A percentile compares a stretch with the other conserved stretches of the same genome.
Conservation (phyloP, 2,329 filamentous ascomycete species). For the Pestalotiopsis sp. region DNA sequence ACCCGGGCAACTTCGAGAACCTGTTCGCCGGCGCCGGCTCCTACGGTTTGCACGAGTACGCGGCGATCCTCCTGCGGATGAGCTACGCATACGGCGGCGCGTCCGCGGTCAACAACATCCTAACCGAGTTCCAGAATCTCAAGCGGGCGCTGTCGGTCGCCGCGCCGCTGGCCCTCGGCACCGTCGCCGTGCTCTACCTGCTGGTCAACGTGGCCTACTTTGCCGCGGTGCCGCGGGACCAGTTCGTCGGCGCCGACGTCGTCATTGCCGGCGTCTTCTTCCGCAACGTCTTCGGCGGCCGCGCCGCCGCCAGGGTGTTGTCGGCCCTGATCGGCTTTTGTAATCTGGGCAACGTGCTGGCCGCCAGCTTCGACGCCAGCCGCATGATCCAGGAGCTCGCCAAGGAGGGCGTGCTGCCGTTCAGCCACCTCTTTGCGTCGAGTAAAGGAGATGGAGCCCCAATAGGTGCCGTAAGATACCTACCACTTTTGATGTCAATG, state of each 20-base stretch:
- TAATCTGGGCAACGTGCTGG: background rate
- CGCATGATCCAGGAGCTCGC: slow-evolving; percentile 1
- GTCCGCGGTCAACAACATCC: background rate
- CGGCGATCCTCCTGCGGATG: background rate
- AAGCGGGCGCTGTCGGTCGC: background rate
- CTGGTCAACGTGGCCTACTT: background rate
- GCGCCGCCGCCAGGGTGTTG: background rate
- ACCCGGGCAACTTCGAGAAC: background rate
- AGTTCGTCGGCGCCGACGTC: background rate
- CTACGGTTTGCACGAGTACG: background rate
- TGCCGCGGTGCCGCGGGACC: background rate
- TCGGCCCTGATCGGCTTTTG: background rate
- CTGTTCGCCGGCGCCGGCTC: background rate
- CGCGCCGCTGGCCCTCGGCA: background rate
- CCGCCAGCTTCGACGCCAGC: background rate
- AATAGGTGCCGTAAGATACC: background rate
- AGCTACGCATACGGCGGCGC: background rate
- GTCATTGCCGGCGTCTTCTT: background rate
- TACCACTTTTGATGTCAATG: background rate
- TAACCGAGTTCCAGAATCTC: background rate
- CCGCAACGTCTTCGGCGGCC: background rate
- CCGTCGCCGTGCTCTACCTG: background rate
- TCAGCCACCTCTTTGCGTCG: background rate
- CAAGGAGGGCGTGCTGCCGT: background rate
- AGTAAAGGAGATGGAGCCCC: background rate